Evolutionary conservation across 768 basidiomycete species (phyloP).

Genomic region (Dictyophora rubrovolvata): DNA sequence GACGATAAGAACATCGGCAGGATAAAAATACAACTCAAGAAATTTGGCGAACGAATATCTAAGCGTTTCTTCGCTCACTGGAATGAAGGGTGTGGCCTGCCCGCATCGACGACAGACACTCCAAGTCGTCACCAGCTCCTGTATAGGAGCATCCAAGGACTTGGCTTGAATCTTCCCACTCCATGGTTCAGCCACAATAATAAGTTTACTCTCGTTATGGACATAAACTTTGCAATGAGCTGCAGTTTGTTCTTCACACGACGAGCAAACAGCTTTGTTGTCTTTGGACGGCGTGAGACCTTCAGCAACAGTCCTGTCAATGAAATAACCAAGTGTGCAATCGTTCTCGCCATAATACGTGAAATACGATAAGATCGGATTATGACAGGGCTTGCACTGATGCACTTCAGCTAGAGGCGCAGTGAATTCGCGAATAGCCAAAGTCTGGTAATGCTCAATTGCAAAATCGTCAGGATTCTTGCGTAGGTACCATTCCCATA

Average conservation of each 20-base stretch:
- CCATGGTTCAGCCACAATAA: slow-evolving; percentile 85
- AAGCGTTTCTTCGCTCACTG: slow-evolving; percentile 85
- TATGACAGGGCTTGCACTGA: slow-evolving; percentile 50
- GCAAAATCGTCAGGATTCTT: slow-evolving; percentile 81
- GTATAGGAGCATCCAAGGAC: slow-evolving; percentile 36
- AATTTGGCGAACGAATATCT: slow-evolving; percentile 94
- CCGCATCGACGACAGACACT: slow-evolving; percentile 74
- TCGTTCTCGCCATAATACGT: slow-evolving; percentile 92
- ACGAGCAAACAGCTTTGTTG: slow-evolving; percentile 66
- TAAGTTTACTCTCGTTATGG: slow-evolving; percentile 75
- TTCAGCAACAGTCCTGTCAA: slow-evolving; percentile 68
- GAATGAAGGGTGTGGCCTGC: slow-evolving; percentile 77
- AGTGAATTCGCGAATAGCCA: slow-evolving; percentile 69
- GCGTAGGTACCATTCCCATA: slow-evolving; percentile 93
- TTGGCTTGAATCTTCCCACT: slow-evolving; percentile 59
- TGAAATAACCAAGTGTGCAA: slow-evolving; percentile 85
- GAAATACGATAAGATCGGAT: slow-evolving; percentile 58
- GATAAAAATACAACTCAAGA: slow-evolving; percentile 93
- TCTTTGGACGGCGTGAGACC: slow-evolving; percentile 60
- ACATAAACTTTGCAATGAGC: slow-evolving; percentile 87
- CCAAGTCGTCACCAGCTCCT: slow-evolving; percentile 84
- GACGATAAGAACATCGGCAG: slow-evolving; percentile 74
- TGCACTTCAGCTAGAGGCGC: slow-evolving; percentile 66
- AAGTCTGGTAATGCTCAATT: slow-evolving; percentile 88
- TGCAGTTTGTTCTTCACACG: slow-evolving; percentile 70